Conservation (phyloP, 2,329 filamentous ascomycete species). For the Nemania abortiva region DNA sequence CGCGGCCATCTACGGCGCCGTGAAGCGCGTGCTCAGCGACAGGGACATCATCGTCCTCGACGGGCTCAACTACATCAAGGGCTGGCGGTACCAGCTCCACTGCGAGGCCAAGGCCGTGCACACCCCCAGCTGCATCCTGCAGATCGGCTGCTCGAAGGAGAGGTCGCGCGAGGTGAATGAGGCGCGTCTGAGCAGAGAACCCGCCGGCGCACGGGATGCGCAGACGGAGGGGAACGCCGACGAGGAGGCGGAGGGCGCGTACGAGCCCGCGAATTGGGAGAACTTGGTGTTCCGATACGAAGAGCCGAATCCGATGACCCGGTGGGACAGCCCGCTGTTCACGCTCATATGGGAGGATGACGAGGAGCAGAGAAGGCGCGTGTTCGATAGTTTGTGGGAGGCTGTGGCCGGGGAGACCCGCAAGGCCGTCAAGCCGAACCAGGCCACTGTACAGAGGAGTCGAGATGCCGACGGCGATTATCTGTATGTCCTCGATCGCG, state of each 20-base stretch:
- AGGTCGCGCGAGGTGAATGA: constrained; percentile 70
- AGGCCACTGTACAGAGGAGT: constrained; percentile 75
- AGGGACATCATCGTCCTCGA: constrained; percentile 84
- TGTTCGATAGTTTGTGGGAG: constrained; percentile 80
- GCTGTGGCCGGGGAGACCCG: constrained; percentile 72
- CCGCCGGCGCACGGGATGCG: constrained; percentile 17
- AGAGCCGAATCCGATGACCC: constrained; percentile 85
- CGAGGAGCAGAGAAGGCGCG: constrained; percentile 65
- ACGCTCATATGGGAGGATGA: constrained; percentile 82
- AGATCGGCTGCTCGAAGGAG: constrained; percentile 69
- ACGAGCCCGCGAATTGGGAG: constrained; percentile 74
- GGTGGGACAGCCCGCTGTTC: constrained; percentile 88
- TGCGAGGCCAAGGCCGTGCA: constrained; percentile 85
- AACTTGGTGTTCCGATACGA: constrained; percentile 86
- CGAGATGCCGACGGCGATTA: constrained; percentile 77
- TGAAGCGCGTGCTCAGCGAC: constrained; percentile 79
- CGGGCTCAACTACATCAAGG: constrained; percentile 89
- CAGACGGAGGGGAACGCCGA: constrained; percentile 32
- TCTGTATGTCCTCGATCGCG: constrained; percentile 82
- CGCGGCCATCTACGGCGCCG: constrained; percentile 79
- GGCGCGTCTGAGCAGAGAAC: constrained; percentile 59
- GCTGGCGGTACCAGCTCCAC: constrained; percentile 86
- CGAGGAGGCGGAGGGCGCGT: constrained; percentile 60
- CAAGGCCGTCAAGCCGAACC: constrained; percentile 78
- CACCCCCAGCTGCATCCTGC: constrained; percentile 80